Conservation (phyloP, 2,329 filamentous ascomycete species). For the Cordyceps farinosa region DNA sequence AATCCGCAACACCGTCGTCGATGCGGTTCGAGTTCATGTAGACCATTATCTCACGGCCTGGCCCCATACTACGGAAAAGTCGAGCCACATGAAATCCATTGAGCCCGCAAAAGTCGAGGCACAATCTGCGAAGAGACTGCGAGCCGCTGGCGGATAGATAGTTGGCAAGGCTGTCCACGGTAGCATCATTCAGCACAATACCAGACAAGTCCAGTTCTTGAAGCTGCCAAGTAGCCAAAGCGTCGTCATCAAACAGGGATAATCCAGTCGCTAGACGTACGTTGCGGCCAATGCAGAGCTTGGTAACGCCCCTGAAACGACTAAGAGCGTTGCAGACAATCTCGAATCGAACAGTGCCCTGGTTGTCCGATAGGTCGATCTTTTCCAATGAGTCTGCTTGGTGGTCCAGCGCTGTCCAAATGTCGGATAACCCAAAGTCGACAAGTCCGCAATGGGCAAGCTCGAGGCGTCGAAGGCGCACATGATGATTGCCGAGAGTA, state of each 20-base stretch:
- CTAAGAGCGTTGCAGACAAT: constrained; percentile 42
- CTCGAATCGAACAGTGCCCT: constrained; percentile 48
- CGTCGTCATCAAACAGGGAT: constrained; percentile 45
- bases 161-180: constrained; percentile 43
- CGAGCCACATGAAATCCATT: constrained; percentile 47
- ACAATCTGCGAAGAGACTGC: constrained; percentile 40
- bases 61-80: constrained; percentile 49
- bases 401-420: constrained; percentile 46
- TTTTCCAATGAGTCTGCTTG: constrained; percentile 44
- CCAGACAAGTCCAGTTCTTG: constrained; percentile 54
- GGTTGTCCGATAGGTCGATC: constrained; percentile 52
- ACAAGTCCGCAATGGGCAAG: constrained; percentile 50
- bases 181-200: constrained; percentile 51
- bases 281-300: constrained; percentile 49
- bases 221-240: constrained; percentile 43
- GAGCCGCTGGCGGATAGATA: constrained; percentile 43
- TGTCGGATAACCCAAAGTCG: constrained; percentile 44
- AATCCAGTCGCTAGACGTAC: constrained; percentile 44
- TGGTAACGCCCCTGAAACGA: constrained; percentile 42
- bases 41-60: constrained; percentile 45
- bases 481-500: constrained; percentile 31
- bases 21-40: constrained; percentile 51
- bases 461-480: constrained; percentile 46
- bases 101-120: constrained; percentile 51
- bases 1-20: constrained; percentile 48